These are phyloP conservation scores for Vigna trinervia DNA, from an alignment of 306 rosid genomes.

Conservation along the genomic window DNA sequence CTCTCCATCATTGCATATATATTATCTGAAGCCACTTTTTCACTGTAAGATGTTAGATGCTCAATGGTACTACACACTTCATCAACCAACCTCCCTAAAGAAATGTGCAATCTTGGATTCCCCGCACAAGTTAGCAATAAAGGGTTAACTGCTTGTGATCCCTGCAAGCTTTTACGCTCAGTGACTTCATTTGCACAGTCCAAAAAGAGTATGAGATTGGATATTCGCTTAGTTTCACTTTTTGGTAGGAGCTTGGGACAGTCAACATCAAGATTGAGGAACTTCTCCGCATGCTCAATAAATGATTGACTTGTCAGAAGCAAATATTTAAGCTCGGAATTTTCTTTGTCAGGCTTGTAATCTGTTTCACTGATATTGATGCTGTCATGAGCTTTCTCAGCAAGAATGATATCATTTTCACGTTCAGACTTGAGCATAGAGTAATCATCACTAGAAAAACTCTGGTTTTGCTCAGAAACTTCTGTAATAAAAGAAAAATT, in stretches of 20 bases:
- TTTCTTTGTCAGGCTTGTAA: slow-evolving; percentile 23
- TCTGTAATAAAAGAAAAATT: slow-evolving; percentile 52
- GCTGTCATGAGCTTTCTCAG: slow-evolving; percentile 47
- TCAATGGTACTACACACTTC: slow-evolving; percentile 62
- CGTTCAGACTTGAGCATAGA: slow-evolving; percentile 42
- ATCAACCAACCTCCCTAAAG: slow-evolving; percentile 62
- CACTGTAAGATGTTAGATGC: slow-evolving; percentile 54
- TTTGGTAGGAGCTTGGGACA: slow-evolving; percentile 48
- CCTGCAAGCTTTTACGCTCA: slow-evolving; percentile 54
- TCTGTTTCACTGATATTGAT: slow-evolving; percentile 28
- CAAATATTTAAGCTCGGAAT: slow-evolving; percentile 51
- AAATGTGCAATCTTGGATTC: slow-evolving; percentile 49
- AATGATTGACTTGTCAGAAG: slow-evolving; percentile 73
- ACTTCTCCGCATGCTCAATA: slow-evolving; percentile 63
- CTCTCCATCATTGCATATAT: slow-evolving; percentile 67
- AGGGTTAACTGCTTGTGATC: slow-evolving; percentile 53
- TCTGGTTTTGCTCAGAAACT: slow-evolving; percentile 42
- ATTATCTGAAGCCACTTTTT: slow-evolving; percentile 49
- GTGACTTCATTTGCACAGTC: slow-evolving; percentile 81
- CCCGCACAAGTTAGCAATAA: slow-evolving; percentile 48
- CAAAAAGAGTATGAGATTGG: slow-evolving; percentile 49
- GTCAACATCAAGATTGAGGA: slow-evolving; percentile 59
- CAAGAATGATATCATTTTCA: slow-evolving; percentile 36
- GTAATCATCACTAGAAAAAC: slow-evolving; percentile 44
- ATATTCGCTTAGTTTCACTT: slow-evolving; percentile 39